Evolutionary conservation across 345 rosid genomes (phyloP).

Genomic region (Citrus cavaleriei): DNA sequence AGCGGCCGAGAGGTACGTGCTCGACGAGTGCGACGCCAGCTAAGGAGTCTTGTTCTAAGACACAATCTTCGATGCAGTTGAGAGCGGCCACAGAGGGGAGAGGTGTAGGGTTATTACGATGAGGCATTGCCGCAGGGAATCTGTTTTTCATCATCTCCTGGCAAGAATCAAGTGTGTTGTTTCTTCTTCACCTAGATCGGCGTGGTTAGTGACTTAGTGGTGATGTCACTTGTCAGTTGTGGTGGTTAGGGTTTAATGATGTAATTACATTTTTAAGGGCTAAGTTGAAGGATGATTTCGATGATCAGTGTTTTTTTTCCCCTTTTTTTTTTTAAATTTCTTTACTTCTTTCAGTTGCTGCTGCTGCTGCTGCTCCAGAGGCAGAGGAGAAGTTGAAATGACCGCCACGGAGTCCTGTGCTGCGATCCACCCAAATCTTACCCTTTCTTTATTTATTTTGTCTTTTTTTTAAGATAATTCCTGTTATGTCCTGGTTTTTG

Average conservation of each 20-base stretch:
- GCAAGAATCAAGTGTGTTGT: background rate
- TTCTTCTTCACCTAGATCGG: background rate
- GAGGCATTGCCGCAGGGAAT: constrained; percentile 56
- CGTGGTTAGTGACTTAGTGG: background rate
- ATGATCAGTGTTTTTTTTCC: background rate
- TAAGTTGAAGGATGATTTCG: background rate
- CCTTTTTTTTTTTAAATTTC: background rate
- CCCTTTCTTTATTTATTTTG: background rate
- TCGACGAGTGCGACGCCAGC: constrained; percentile 77
- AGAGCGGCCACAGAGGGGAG: constrained; percentile 72
- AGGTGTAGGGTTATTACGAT: constrained; percentile 38
- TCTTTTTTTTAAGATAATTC: background rate
- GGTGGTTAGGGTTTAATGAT: constrained; percentile 36
- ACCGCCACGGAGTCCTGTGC: background rate
- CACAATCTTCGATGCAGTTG: constrained; percentile 90
- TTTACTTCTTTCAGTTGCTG: background rate
- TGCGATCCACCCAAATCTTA: background rate
- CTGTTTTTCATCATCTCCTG: constrained; percentile 29
- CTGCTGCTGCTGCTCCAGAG: constrained; percentile 10
- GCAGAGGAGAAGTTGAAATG: constrained; percentile 19
- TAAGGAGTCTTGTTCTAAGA: constrained; percentile 74
- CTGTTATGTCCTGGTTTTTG: constrained; percentile 1
- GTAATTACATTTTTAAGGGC: constrained; percentile 23
- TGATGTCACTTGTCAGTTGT: constrained; percentile 4
- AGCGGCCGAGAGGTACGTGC: constrained; percentile 90